Conservation (phyloP, 768 basidiomycete species). For the Rhodotorula sphaerocarpa region DNA sequence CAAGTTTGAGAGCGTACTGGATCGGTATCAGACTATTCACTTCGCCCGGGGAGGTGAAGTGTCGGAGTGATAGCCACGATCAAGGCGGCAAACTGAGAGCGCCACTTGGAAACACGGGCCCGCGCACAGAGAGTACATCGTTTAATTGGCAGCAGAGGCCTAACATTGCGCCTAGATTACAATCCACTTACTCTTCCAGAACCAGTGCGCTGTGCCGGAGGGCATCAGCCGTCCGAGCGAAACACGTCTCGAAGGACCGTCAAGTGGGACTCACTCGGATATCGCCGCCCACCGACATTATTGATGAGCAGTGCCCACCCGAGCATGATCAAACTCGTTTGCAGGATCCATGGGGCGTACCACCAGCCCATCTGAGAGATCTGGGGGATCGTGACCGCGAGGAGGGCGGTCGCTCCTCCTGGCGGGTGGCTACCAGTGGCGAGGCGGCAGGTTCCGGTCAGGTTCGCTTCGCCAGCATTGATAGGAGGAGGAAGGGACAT, state of each 20-base stretch:
- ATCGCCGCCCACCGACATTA: conserved; percentile 18
- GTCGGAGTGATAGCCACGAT: too few species aligned
- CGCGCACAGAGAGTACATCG: neutral
- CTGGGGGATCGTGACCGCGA: conserved; percentile 16
- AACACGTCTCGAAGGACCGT: neutral
- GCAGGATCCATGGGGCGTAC: conserved; percentile 11
- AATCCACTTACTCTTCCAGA: conserved; percentile 9
- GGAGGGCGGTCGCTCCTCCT: conserved; percentile 14
- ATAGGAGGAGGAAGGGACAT: neutral
- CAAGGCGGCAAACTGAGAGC: too few species aligned
- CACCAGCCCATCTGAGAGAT: conserved; percentile 17
- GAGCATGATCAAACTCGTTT: conserved; percentile 10
- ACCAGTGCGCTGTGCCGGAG: neutral
- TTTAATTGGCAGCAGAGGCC: too few species aligned
- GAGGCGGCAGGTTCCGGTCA: too few species aligned
- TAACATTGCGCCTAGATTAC: neutral
- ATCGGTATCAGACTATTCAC: too few species aligned
- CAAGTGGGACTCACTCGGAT: conserved; percentile 9
- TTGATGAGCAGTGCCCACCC: conserved; percentile 24
- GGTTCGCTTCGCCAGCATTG: neutral
- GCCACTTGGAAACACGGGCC: too few species aligned
- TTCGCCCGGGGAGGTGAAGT: too few species aligned
- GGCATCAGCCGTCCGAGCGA: neutral
- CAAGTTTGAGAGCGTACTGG: too few species aligned
- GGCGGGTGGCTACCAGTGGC: conserved; percentile 3